Percentiles rank a stretch among this genome's conserved stretches.
Conservation (phyloP, 179 eudicot species). For the Carnegiea gigantea region DNA sequence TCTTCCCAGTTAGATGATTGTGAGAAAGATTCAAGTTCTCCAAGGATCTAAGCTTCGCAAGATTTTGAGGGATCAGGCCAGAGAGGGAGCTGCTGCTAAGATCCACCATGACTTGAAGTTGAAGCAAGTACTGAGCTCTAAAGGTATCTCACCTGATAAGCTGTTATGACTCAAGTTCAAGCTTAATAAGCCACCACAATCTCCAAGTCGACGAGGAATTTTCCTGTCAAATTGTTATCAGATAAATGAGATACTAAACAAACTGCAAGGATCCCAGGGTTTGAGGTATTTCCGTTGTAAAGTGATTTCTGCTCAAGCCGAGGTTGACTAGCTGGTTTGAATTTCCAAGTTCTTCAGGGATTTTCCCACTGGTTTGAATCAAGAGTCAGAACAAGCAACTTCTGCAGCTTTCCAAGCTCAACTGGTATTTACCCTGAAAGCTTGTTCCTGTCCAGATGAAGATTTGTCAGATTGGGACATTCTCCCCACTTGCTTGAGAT, state of each 20-base stretch:
- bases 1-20: slow-evolving; percentile 47
- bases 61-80: slow-evolving; percentile 41
- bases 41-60: slow-evolving; percentile 36
- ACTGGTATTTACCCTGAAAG: slow-evolving; percentile 53
- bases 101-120: slow-evolving; percentile 38
- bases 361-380: slow-evolving; percentile 44
- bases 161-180: slow-evolving; percentile 48
- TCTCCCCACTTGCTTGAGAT: slow-evolving; percentile 49
- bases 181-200: slow-evolving; percentile 35
- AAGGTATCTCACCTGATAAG: slow-evolving; percentile 47
- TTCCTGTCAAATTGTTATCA: slow-evolving; percentile 33
- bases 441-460: slow-evolving; percentile 42
- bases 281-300: slow-evolving; percentile 47
- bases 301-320: slow-evolving; percentile 42
- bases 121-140: slow-evolving; percentile 36
- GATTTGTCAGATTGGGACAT: slow-evolving; percentile 35
- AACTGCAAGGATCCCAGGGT: slow-evolving; percentile 32
- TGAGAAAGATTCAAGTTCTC: slow-evolving; percentile 51
- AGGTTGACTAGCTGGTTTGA: slow-evolving; percentile 29
- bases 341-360: slow-evolving; percentile 50
- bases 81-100: slow-evolving; percentile 49
- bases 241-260: slow-evolving; percentile 47
- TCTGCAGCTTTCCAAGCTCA: slow-evolving; percentile 45
- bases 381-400: slow-evolving; percentile 35
- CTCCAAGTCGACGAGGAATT: slow-evolving; percentile 44